Percentiles rank a stretch among this genome's conserved stretches.
Conservation (phyloP, 352 stramenopile genomes). For the Globisporangium rhizosaccharum region DNA sequence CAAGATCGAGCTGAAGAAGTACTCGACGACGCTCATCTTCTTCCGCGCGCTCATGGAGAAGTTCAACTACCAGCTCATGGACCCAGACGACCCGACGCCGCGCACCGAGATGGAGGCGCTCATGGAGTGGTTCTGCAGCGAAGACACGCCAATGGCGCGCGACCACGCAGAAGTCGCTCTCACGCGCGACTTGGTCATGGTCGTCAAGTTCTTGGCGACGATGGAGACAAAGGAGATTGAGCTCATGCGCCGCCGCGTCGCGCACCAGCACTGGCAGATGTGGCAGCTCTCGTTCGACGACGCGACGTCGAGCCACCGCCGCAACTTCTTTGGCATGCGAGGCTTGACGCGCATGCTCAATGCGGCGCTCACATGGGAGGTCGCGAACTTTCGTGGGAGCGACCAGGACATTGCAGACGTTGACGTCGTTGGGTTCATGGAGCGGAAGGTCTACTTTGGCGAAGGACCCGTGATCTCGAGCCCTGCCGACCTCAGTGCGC, state of each 20-base stretch:
- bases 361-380: conserved; percentile 75
- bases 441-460: conserved; percentile 85
- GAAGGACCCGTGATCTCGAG: conserved; percentile 82
- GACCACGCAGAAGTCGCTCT: conserved; percentile 80
- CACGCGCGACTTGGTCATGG: conserved; percentile 72
- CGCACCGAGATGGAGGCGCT: conserved; percentile 88
- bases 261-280: conserved; percentile 77
- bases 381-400: conserved; percentile 81
- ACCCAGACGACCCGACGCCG: conserved; percentile 68
- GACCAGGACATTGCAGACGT: conserved; percentile 88
- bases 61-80: conserved; percentile 82
- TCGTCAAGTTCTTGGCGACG: conserved; percentile 85
- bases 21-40: conserved; percentile 85
- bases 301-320: conserved; percentile 53
- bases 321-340: conserved; percentile 77
- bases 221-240: conserved; percentile 91
- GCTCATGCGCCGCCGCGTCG: conserved; percentile 74
- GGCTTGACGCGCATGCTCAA: conserved; percentile 63
- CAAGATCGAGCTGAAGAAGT: conserved; percentile 87
- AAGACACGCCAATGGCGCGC: conserved; percentile 67
- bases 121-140: conserved; percentile 87
- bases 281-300: conserved; percentile 90
- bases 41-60: conserved; percentile 82
- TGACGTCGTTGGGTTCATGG: conserved; percentile 84
- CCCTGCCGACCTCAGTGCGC: conserved; percentile 52